A percentile compares a stretch with the other conserved stretches of the same genome.
phyloP scores from a whole-genome alignment of 2,329 filamentous ascomycete genomes.

The Ophiostoma ulmi region DNA sequence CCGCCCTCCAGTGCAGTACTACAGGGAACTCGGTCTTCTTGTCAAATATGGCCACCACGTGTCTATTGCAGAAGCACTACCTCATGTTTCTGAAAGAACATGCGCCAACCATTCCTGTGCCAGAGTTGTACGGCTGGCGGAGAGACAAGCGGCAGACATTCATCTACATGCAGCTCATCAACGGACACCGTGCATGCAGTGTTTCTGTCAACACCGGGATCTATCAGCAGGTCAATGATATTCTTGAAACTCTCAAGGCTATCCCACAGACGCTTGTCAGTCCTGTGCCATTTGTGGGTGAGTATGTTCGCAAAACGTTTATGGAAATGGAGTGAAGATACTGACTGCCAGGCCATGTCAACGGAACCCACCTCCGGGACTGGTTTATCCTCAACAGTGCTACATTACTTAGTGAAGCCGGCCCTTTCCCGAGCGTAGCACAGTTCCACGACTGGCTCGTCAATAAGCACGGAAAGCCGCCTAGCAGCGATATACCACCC shows the following conservation, averaged over 20 bases:
- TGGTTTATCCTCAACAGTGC: conserved; percentile 27
- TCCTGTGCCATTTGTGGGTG: conserved; percentile 17
- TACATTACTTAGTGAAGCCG: conserved; percentile 22
- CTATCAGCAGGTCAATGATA: background rate
- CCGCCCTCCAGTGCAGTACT: background rate
- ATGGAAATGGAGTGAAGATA: background rate
- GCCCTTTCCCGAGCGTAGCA: conserved; percentile 29
- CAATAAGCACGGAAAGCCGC: background rate
- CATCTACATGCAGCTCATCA: conserved; percentile 31
- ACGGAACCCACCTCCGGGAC: conserved; percentile 25
- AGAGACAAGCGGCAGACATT: conserved; percentile 30
- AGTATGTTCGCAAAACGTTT: conserved; percentile 2
- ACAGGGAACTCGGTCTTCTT: conserved; percentile 28
- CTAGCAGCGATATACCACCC: background rate
- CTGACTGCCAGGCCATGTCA: conserved; percentile 19
- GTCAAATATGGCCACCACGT: conserved; percentile 34
- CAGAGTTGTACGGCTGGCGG: conserved; percentile 28
- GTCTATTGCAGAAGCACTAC: conserved; percentile 31
- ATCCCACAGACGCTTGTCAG: conserved; percentile 20
- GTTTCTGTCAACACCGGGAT: background rate
- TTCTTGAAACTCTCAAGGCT: background rate
- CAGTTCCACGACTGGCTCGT: conserved; percentile 32
- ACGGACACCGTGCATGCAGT: conserved; percentile 24
- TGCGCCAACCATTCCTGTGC: conserved; percentile 26
- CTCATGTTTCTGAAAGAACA: conserved; percentile 22